Percentiles rank a stretch among this genome's conserved stretches.
These are phyloP conservation scores for Boletellus sp. DNA, from an alignment of 768 basidiomycete species.

Conservation along the genomic window DNA sequence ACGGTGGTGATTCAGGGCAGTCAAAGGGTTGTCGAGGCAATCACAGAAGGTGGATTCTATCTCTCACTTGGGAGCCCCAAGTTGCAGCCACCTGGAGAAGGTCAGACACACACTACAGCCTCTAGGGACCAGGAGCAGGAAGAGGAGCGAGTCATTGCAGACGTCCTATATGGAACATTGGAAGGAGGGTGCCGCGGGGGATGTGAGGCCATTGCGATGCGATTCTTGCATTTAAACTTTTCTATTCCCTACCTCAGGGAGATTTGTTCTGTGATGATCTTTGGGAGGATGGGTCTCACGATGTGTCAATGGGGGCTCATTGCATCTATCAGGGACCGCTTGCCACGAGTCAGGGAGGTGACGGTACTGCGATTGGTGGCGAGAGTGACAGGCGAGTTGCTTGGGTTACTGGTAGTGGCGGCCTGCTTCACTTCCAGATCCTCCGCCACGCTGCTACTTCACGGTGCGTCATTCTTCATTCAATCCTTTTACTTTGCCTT, in stretches of 20 bases:
- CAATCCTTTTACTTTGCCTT: constrained; percentile 17
- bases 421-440: constrained; percentile 4
- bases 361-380: constrained; percentile 8
- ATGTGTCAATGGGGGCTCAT: constrained; percentile 12
- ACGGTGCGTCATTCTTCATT: constrained; percentile 9
- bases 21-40: constrained; percentile 14
- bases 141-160: constrained; percentile 7
- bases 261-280: not conserved
- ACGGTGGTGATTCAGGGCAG: constrained; percentile 13
- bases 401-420: constrained; percentile 6
- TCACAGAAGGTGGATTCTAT: constrained; percentile 20
- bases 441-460: constrained; percentile 2
- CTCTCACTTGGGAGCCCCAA: constrained; percentile 9
- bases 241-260: constrained; percentile 8
- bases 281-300: constrained; percentile 5
- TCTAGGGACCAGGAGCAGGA: constrained; percentile 1
- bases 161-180: constrained; percentile 5
- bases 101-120: not conserved
- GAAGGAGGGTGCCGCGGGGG: constrained; percentile 15
- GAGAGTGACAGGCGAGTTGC: constrained; percentile 7
- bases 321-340: constrained; percentile 5
- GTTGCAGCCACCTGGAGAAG: not conserved
- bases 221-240: constrained; percentile 7
- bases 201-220: constrained; percentile 15
- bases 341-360: not conserved